Evolutionary conservation across 2,329 filamentous ascomycete genomes (phyloP), one percentile per base, ranked within the genome.

Genomic region (Monosporascus sp.): DNA sequence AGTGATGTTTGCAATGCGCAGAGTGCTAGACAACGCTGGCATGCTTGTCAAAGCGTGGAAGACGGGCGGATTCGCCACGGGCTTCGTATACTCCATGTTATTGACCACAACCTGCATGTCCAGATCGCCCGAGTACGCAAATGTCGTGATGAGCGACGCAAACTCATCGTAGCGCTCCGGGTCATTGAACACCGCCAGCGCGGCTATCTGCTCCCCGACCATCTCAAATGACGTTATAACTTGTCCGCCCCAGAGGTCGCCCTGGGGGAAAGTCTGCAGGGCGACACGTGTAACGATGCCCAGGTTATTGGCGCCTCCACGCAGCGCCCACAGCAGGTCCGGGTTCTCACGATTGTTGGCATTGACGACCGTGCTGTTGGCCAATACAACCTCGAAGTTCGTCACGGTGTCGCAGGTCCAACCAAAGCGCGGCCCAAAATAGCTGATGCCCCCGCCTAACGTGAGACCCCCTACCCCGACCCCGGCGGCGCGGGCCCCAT

Each of bases 361-460:
- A 25, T 49, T 31, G 27, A 80, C 66, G 15, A 81, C 66, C 0
- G 62, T 54, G 0, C 78, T 78, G 9, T 70, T 67, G 0, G 74
- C 72, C 1, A 79, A 66, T 0, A 82, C 77, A 9, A 82, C 67
- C 55, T 80, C 67, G 47, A 68, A 78, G 31, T 68, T 70, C 31
- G 61, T 57, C 11, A 78, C 70, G 17, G 71, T 75, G 59, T 80
- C 77, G 52, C 73, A 77, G 6, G 70, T 73, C 62, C 73, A 76
- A 3, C 80, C 78, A 25, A 72, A 63, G 1, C 63, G 64, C 0
- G 71, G 70, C 2, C 73, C 70, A 58, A 78, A 75, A 64, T 71
- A 80, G 1, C 74, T 76, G 24, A 79, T 72, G 11, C 79, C 79
- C 27, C 78, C 74, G 7, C 75, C 75, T 1, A 78, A 69, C 3